These are phyloP conservation scores for Pascua guehoae DNA, from an alignment of 1,284 basidiomycete species.

Conservation along the genomic window DNA sequence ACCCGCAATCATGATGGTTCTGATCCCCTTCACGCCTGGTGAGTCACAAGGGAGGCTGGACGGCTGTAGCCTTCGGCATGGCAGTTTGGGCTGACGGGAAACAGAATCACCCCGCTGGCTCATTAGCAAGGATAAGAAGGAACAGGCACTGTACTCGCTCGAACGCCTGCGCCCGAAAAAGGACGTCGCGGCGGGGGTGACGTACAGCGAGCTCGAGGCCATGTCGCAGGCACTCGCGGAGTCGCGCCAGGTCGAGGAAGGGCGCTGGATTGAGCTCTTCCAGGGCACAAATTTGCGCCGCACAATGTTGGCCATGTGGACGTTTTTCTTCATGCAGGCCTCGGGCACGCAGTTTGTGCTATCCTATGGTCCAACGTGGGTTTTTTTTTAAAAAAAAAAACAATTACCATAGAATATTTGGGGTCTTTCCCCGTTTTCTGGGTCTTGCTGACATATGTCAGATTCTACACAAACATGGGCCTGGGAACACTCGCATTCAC, in stretches of 20 bases:
- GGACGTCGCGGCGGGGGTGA: not conserved
- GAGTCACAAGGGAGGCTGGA: not conserved
- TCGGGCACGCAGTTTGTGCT: slow-evolving; percentile 7
- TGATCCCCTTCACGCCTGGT: slow-evolving; percentile 15
- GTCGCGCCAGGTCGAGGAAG: slow-evolving; percentile 2
- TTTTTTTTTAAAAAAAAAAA: too few relatives aligned
- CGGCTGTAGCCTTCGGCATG: not conserved
- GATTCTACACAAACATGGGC: not conserved
- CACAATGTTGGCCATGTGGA: slow-evolving; percentile 9
- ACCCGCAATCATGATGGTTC: slow-evolving; percentile 13
- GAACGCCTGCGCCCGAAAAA: not conserved
- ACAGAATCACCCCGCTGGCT: slow-evolving; percentile 24
- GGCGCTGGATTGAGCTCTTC: slow-evolving; percentile 1
- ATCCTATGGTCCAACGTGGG: slow-evolving; percentile 1
- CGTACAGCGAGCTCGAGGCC: too few relatives aligned
- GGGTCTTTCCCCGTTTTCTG: too few relatives aligned
- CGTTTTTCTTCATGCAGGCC: slow-evolving; percentile 16
- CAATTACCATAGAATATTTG: too few relatives aligned
- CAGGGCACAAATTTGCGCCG: slow-evolving; percentile 9
- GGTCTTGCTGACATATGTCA: not conserved
- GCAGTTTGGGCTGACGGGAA: slow-evolving; percentile 21
- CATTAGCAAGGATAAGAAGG: slow-evolving; percentile 17
- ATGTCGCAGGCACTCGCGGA: too few relatives aligned
- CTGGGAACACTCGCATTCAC: too few relatives aligned
- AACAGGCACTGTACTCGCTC: not conserved